Percentiles rank a stretch among this genome's conserved stretches.
Conservation (phyloP, 1,139 yeast genomes). For the Protomyces pachydermus region DNA sequence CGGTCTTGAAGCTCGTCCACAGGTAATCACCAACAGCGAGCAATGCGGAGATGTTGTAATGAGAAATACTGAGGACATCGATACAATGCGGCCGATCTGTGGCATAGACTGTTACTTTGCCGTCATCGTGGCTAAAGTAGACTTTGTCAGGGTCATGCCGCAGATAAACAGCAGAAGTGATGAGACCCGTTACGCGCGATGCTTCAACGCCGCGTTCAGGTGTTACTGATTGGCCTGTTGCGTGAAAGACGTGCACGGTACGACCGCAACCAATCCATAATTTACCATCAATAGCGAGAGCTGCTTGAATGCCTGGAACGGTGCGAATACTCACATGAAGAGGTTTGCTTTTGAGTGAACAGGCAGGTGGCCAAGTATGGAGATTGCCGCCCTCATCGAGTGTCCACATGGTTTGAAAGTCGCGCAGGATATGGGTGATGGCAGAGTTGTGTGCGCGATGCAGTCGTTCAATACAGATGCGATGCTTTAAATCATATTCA, state of each 20-base stretch:
- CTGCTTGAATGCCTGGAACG: slow-evolving; percentile 24
- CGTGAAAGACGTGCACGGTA: slow-evolving; percentile 38
- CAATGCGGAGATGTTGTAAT: slow-evolving; percentile 39
- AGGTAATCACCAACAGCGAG: slow-evolving; percentile 38
- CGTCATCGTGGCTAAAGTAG: slow-evolving; percentile 46
- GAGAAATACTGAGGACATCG: slow-evolving; percentile 40
- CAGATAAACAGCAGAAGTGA: slow-evolving; percentile 38
- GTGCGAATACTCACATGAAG: not conserved
- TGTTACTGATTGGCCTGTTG: slow-evolving; percentile 1
- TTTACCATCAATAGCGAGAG: slow-evolving; percentile 36
- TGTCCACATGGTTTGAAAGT: slow-evolving; percentile 39
- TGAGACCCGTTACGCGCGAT: slow-evolving; percentile 36
- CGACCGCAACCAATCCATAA: slow-evolving; percentile 42
- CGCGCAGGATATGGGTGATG: slow-evolving; percentile 36
- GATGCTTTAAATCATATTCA: slow-evolving; percentile 36
- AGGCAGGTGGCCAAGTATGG: slow-evolving; percentile 38
- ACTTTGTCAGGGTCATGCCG: slow-evolving; percentile 37
- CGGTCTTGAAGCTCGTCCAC: slow-evolving; percentile 45
- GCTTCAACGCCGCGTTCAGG: slow-evolving; percentile 31
- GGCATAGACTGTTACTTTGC: slow-evolving; percentile 41
- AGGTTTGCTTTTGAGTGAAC: slow-evolving; percentile 6
- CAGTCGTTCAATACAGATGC: slow-evolving; percentile 34
- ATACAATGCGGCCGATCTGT: slow-evolving; percentile 35
- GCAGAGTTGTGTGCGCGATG: slow-evolving; percentile 38
- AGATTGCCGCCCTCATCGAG: slow-evolving; percentile 44